A percentile compares a stretch with the other conserved stretches of the same genome.
Conservation (phyloP, 305 asterid genomes). For the Rubia tinctorum region DNA sequence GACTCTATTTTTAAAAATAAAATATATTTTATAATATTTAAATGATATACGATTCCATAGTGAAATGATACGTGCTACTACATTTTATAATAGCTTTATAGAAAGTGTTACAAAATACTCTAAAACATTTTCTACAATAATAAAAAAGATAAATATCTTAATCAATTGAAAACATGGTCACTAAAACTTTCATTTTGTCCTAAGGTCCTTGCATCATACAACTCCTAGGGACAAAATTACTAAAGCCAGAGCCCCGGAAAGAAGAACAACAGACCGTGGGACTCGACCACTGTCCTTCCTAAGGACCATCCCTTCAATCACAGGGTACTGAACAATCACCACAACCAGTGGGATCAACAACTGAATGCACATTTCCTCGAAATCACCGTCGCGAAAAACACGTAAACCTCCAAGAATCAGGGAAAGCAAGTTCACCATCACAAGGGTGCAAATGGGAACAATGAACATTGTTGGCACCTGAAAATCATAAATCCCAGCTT, state of each 20-base stretch:
- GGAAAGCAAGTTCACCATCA: slow-evolving; percentile 35
- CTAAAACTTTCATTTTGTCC: not conserved
- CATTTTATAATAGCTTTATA: no score
- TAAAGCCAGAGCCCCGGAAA: slow-evolving; percentile 28
- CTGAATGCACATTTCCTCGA: slow-evolving; percentile 40
- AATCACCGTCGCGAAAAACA: slow-evolving; percentile 16
- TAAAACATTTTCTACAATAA: no score
- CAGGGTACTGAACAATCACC: slow-evolving; percentile 37
- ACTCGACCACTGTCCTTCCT: slow-evolving; percentile 60
- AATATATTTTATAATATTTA: no score
- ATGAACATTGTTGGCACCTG: slow-evolving; percentile 40
- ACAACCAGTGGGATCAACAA: slow-evolving; percentile 34
- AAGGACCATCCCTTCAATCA: slow-evolving; percentile 59
- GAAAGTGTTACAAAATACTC: not conserved
- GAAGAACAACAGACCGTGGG: slow-evolving; percentile 25
- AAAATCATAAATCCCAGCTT: slow-evolving; percentile 47
- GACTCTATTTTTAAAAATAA: no score
- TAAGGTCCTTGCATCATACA: not conserved
- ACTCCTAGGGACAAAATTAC: slow-evolving; percentile 19
- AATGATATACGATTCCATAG: no score
- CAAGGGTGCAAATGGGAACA: slow-evolving; percentile 50
- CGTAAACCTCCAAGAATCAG: slow-evolving; percentile 33
- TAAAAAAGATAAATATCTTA: no score
- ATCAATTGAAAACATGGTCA: not conserved
- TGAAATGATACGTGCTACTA: no score